Conservation (phyloP, 1,139 yeast species). For the Hyphopichia burtonii region DNA sequence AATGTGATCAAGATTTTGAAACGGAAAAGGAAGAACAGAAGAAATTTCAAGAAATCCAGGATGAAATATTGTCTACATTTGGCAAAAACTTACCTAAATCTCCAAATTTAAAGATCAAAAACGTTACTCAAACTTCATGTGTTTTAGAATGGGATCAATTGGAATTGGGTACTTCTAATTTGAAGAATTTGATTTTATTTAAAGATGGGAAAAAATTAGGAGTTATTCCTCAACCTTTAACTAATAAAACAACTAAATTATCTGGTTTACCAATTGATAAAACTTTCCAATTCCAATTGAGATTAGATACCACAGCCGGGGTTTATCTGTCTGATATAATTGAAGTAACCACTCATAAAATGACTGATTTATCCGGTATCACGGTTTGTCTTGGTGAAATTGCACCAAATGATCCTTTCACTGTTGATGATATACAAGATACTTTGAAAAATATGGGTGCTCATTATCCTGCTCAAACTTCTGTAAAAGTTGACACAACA, state of each 20-base stretch:
- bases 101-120: constrained; percentile 71
- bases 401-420: constrained; percentile 57
- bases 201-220: constrained; percentile 82
- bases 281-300: constrained; percentile 73
- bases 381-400: constrained; percentile 88
- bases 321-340: constrained; percentile 66
- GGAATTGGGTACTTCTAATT: constrained; percentile 77
- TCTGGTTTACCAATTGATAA: constrained; percentile 91
- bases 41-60: constrained; percentile 65
- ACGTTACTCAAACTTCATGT: constrained; percentile 91
- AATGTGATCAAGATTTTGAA: constrained; percentile 76
- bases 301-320: constrained; percentile 89
- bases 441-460: constrained; percentile 80
- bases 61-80: constrained; percentile 67
- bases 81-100: constrained; percentile 71
- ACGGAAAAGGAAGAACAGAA: constrained; percentile 62
- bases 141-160: constrained; percentile 93
- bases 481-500: constrained; percentile 87
- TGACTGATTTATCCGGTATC: constrained; percentile 94
- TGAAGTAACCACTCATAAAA: constrained; percentile 82
- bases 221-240: constrained; percentile 79
- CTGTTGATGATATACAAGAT: constrained; percentile 59
- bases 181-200: constrained; percentile 74
- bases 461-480: constrained; percentile 62
- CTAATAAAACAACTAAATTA: constrained; percentile 79